Base-by-base conservation (phyloP, 441 rosid species). In the Jatropha multifida region DNA sequence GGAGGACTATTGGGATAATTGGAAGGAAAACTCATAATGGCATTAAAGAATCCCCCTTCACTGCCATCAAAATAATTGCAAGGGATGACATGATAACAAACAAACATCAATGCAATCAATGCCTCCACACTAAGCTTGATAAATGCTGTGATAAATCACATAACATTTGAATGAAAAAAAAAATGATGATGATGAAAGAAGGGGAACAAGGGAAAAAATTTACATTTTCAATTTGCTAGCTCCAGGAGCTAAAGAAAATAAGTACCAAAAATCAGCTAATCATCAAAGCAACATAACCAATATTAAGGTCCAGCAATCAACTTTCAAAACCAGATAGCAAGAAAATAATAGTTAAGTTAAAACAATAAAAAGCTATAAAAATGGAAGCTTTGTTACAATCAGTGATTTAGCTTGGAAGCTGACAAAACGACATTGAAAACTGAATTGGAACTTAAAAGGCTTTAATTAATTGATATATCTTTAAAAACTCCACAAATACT, bases 21-120 rank as follows among this genome's bases (percentile, higher is more conserved):
- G 17, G 83, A 73, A 3, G 96, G 98, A 82, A 94, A 94, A 76
- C 91, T 78, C 98, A 94, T 94, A 46, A 91, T 86, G 58, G 99
- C 99, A 82, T 90, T 91, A 76, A 95, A 95, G 73, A 91, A 93
- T 0, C 99, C 99, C 23, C 97, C 98, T 70, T 94, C 99, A 83
- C 99, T 94, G 85, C 87, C 80, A 78, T 60, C 69, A 76, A 13
- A 80, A 37, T 27, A 65, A 5, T 60, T 40, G 55, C 51, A 40
- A 23, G 38, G 2, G 61, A 51, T 20, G 23, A 62, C 6, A 70
- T 18, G 51, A 52, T n/a, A 26, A 23, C 9, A 15, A 23, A 52
- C 49, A 8, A 27, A 26, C 54, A 71, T 68, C 38, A 7, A 12
- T 41, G 4, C 14, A 7, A 6, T 42, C 13, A 14, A 54, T 7